Percentiles rank a stretch among this genome's conserved stretches.
Evolutionary conservation across 768 basidiomycete species (phyloP).

Genomic region (Gautieria morchelliformis): DNA sequence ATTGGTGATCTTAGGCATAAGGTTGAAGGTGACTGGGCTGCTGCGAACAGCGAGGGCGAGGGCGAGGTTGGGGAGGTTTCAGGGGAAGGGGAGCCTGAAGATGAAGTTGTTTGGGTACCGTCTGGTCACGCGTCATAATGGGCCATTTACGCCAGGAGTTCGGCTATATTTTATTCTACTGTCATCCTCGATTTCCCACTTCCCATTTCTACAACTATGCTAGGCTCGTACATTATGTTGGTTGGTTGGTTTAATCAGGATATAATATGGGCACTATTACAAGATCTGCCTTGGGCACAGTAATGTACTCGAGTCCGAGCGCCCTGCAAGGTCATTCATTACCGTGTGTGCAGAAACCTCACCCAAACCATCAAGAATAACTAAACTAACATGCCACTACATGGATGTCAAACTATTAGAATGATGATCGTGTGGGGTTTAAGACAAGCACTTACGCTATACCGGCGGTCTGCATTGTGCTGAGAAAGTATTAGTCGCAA

Average conservation of each 20-base stretch:
- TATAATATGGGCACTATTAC: too few relatives aligned
- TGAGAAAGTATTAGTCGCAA: neutral
- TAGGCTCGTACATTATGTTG: too few relatives aligned
- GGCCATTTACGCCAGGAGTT: too few relatives aligned
- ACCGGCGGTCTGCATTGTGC: slow-evolving; percentile 47
- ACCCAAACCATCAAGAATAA: neutral
- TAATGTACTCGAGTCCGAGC: too few relatives aligned
- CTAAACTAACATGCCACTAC: slow-evolving; percentile 24
- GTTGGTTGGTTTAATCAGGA: too few relatives aligned
- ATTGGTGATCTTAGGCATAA: slow-evolving; percentile 41
- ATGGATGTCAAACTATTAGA: neutral
- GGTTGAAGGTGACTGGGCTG: slow-evolving; percentile 61
- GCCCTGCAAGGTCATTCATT: too few relatives aligned
- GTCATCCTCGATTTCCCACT: too few relatives aligned
- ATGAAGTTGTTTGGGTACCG: neutral
- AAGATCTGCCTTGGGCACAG: too few relatives aligned
- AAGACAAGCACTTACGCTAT: slow-evolving; percentile 38
- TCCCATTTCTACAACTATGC: too few relatives aligned
- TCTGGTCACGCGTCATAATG: neutral
- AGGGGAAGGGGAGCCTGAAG: neutral
- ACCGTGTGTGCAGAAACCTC: too few relatives aligned
- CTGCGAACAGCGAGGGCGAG: slow-evolving; percentile 52
- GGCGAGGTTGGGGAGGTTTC: neutral
- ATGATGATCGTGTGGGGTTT: neutral
- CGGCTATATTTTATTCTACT: too few relatives aligned